Percentiles rank a stretch among this genome's conserved stretches.
phyloP scores from a whole-genome alignment of 2,329 filamentous ascomycete genomes.

The Pseudogymnoascus sp. region DNA sequence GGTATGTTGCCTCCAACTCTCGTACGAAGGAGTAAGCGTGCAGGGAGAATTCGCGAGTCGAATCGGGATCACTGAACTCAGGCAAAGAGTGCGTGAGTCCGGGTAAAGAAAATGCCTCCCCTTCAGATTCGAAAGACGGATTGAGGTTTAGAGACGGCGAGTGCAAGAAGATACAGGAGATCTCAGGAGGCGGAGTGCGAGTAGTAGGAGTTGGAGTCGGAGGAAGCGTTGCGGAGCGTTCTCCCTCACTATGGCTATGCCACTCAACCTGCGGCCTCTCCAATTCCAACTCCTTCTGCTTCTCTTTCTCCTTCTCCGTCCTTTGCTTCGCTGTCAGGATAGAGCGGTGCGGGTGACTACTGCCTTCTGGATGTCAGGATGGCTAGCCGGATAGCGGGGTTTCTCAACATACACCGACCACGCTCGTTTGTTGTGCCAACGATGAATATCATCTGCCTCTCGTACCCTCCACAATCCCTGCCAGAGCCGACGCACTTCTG shows the following conservation, averaged over 20 bases:
- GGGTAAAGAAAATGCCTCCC: neutral
- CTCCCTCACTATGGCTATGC: neutral
- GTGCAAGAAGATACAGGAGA: neutral
- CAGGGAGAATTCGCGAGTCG: neutral
- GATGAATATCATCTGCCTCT: slow-evolving; percentile 56
- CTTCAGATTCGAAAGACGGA: neutral
- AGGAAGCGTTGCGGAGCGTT: neutral
- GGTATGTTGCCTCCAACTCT: neutral
- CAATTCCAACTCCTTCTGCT: neutral
- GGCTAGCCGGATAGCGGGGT: slow-evolving; percentile 1
- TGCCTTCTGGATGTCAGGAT: neutral
- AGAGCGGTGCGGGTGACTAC: slow-evolving; percentile 3
- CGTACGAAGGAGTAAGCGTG: neutral
- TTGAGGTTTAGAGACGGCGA: neutral
- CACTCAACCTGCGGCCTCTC: neutral
- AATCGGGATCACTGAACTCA: neutral
- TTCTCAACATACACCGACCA: slow-evolving; percentile 9
- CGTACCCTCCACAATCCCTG: slow-evolving; percentile 53
- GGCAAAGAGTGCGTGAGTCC: neutral
- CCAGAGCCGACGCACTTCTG: slow-evolving; percentile 51
- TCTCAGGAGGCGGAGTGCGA: neutral
- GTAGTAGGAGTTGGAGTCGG: neutral
- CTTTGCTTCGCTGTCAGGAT: neutral
- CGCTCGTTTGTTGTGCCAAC: slow-evolving; percentile 38
- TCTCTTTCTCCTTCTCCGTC: neutral